Evolutionary conservation across 163 green algal genomes (phyloP), one percentile per base, ranked within the genome.

Genomic region (Scenedesmus sp.): DNA sequence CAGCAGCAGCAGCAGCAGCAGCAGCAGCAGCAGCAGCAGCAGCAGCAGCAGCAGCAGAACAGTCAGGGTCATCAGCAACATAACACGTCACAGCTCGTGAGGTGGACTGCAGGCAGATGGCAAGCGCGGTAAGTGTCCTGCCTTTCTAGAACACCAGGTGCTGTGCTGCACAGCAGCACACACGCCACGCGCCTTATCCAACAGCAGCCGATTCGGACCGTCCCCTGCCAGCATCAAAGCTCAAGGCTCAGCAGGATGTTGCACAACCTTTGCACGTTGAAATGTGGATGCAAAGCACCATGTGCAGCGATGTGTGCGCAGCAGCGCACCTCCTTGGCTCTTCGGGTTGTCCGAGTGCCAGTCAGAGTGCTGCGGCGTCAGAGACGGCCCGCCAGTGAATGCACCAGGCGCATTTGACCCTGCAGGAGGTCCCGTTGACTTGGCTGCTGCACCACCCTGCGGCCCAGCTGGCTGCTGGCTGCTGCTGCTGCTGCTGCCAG

Each of bases 341-440:
- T 88, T 9, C 6, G 85, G 85, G 64, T 82, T 90, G 85, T 90
- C 85, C 20, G 26, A 82, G 18, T 90, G 56, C 85, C 85, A 90
- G 26, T n/a, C 85, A n/a, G 52, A n/a, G 74, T 90, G 85, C 85
- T 90, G 85, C 55, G 56, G 7, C n/a, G 54, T 57, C 34, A 82
- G 18, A 6, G 34, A 70, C n/a, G 85, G 85, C 2, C 85, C 85
- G 9, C 85, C 85, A 82, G 85, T 90, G 64, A 90, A 90, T 4
- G 62, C 66, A 10, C 85, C 85, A 66, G 85, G 64, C 64, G 23
- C 57, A 23, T 62, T 20, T 23, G 85, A 62, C 46, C 85, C 85
- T 23, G 64, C 84, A 79, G 23, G 23, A 52, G 70, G 59, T 16
- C 59, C n/a, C 7, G 62, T 82, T 23, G 26, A n/a, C 77, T 79